phyloP scores from a whole-genome alignment of 257 asterid species.

The Marsdenia floribunda region DNA sequence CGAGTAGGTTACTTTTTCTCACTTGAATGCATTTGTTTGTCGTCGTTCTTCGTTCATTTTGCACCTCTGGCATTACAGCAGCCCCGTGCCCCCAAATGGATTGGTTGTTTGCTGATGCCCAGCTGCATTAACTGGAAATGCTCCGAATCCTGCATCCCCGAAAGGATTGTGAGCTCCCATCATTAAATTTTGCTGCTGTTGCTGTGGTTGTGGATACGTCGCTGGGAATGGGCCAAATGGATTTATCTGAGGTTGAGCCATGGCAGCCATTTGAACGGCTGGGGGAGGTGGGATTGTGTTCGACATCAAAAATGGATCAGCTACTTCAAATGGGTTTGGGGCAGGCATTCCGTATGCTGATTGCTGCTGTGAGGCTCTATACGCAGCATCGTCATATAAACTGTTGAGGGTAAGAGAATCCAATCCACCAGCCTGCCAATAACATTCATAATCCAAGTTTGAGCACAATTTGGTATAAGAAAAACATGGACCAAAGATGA shows the following conservation, averaged over 20 bases:
- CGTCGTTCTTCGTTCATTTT: too few species aligned
- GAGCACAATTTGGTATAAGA: neutral
- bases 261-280: constrained; percentile 43
- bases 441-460: constrained; percentile 2
- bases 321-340: constrained; percentile 86
- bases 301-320: constrained; percentile 65
- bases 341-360: constrained; percentile 84
- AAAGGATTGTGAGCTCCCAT: constrained; percentile 67
- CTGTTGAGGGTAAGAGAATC: constrained; percentile 81
- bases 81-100: constrained; percentile 71
- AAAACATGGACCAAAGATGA: neutral
- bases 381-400: constrained; percentile 82
- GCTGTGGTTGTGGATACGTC: constrained; percentile 49
- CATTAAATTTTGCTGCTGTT: constrained; percentile 39
- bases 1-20: constrained; percentile 26
- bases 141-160: constrained; percentile 58
- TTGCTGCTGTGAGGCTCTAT: constrained; percentile 84
- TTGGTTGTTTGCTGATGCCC: constrained; percentile 56
- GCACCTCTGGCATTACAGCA: constrained; percentile 35
- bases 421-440: constrained; percentile 86
- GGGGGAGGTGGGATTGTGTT: constrained; percentile 44
- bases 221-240: constrained; percentile 79
- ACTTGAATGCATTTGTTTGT: constrained; percentile 22
- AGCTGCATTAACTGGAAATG: constrained; percentile 44
- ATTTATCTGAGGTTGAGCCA: constrained; percentile 51